Percentiles rank a stretch among this genome's conserved stretches.
These are phyloP conservation scores for Termitomyces sp. DNA, from an alignment of 768 basidiomycete genomes.

Conservation along the genomic window DNA sequence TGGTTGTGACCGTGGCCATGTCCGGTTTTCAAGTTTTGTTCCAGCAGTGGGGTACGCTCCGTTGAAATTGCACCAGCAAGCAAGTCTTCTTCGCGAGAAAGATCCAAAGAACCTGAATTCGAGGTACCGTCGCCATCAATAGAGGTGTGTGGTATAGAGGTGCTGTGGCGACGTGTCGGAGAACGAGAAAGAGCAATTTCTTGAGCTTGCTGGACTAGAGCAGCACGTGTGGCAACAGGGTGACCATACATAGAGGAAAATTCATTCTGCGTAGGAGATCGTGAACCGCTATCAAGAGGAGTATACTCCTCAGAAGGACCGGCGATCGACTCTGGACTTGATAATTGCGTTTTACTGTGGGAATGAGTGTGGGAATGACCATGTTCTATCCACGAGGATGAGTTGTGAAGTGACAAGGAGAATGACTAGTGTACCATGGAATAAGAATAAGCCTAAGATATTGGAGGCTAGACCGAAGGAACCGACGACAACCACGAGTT, in stretches of 20 bases:
- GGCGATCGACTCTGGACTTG: slow-evolving; percentile 15
- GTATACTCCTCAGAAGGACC: slow-evolving; percentile 23
- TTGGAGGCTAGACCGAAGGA: slow-evolving; percentile 87
- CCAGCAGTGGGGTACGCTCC: slow-evolving; percentile 44
- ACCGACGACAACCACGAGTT: slow-evolving; percentile 86
- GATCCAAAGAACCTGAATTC: not conserved
- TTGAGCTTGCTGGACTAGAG: slow-evolving; percentile 77
- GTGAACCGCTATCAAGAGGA: slow-evolving; percentile 20
- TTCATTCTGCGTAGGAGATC: slow-evolving; percentile 24
- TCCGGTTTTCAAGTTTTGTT: slow-evolving; percentile 7
- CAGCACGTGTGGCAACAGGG: slow-evolving; percentile 65
- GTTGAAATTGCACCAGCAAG: slow-evolving; percentile 9
- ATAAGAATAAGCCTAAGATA: slow-evolving; percentile 87
- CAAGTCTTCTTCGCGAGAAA: slow-evolving; percentile 5
- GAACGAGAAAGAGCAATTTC: slow-evolving; percentile 63
- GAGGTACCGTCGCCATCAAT: slow-evolving; percentile 13
- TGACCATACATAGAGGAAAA: slow-evolving; percentile 68
- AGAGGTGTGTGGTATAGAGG: slow-evolving; percentile 15
- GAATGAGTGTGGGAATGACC: slow-evolving; percentile 57
- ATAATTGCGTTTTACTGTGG: slow-evolving; percentile 34
- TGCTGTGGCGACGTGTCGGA: slow-evolving; percentile 23
- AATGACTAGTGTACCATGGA: slow-evolving; percentile 67
- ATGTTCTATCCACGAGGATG: slow-evolving; percentile 42
- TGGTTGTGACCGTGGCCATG: slow-evolving; percentile 22
- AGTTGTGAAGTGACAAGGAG: not conserved